Percentiles rank a stretch among this genome's conserved stretches.
These are phyloP conservation scores for Symbiotaphrina buchneri DNA, from an alignment of 495 filamentous ascomycete species.

Conservation along the genomic window DNA sequence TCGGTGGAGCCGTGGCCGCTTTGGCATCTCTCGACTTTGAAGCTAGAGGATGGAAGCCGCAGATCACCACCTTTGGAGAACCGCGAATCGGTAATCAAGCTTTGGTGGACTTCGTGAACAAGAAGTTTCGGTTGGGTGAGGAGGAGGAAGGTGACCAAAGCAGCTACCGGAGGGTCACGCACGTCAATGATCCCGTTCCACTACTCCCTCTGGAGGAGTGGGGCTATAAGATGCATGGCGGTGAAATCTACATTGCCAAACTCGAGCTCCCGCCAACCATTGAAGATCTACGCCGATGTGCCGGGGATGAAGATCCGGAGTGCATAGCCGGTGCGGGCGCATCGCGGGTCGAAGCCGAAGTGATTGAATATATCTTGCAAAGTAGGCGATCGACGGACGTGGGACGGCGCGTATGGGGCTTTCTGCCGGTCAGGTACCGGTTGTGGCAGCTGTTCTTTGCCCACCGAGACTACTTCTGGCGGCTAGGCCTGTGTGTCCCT, in stretches of 20 bases:
- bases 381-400: conserved; percentile 6
- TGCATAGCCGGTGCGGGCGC: conserved; percentile 42
- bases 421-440: conserved; percentile 38
- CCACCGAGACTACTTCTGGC: conserved; percentile 92
- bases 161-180: conserved; percentile 61
- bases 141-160: conserved; percentile 8
- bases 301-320: conserved; percentile 39
- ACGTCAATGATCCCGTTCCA: conserved; percentile 71
- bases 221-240: conserved; percentile 68
- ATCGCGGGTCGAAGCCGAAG: conserved; percentile 4
- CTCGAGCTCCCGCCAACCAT: conserved; percentile 36
- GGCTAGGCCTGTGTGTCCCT: conserved; percentile 75
- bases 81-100: conserved; percentile 61
- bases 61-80: conserved; percentile 83
- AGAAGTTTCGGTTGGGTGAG: conserved; percentile 3
- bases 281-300: conserved; percentile 46
- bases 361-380: no score
- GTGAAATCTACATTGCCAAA: conserved; percentile 70
- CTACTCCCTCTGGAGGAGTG: conserved; percentile 66
- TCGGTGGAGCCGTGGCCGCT: conserved; percentile 80
- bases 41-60: conserved; percentile 41
- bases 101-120: conserved; percentile 36
- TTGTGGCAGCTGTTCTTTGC: conserved; percentile 87
- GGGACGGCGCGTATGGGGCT: conserved; percentile 2
- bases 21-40: conserved; percentile 63